A percentile compares a stretch with the other conserved stretches of the same genome.
Evolutionary conservation across 345 rosid species (phyloP).

Genomic region (Eucalyptus erythrocorys): DNA sequence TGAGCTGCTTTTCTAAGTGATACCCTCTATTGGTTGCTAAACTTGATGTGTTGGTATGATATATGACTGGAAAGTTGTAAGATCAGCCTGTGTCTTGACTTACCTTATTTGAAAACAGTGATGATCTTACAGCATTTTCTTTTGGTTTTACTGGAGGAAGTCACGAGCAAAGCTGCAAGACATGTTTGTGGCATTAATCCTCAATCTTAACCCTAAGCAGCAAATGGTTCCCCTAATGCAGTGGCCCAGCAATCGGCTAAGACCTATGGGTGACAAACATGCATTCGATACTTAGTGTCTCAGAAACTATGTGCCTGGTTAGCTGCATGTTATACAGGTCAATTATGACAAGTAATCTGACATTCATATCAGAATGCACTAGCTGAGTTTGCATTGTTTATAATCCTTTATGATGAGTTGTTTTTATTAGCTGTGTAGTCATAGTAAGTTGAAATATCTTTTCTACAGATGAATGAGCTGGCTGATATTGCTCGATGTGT

Average conservation of each 20-base stretch:
- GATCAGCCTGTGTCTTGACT: neutral
- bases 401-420: neutral
- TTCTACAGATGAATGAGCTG: constrained; percentile 88
- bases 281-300: neutral
- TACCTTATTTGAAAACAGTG: neutral
- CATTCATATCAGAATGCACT: neutral
- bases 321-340: neutral
- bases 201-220: neutral
- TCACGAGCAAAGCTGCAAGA: neutral
- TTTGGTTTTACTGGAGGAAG: neutral
- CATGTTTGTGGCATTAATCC: neutral
- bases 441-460: constrained; percentile 2
- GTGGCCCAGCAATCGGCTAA: neutral
- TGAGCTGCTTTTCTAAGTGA: neutral
- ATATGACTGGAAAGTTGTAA: neutral
- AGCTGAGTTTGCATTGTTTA: neutral
- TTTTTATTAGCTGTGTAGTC: neutral
- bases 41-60: neutral
- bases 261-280: neutral
- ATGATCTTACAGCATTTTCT: neutral
- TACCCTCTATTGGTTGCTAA: neutral
- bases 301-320: neutral
- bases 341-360: neutral
- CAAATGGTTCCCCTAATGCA: neutral
- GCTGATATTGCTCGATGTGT: constrained; percentile 96